Evolutionary conservation across 805 yeast species (phyloP), one percentile per base, ranked within the genome.

Genomic region (Candida dendrica): DNA sequence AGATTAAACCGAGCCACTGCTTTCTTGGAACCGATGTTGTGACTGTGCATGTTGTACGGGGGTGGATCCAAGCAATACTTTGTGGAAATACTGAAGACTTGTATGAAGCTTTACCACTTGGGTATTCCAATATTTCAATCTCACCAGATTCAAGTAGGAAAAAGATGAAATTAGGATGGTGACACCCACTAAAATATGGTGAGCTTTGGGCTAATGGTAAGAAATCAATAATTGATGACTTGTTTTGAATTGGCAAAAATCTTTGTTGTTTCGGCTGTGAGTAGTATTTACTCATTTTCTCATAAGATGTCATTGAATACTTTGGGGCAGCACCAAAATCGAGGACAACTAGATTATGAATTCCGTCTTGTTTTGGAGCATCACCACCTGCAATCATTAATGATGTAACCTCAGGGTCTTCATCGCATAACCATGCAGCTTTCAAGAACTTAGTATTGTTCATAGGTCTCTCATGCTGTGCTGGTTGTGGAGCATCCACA

Each of bases 321-420:
- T 78, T 75, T 19, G 95, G 84, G 13, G 95, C 84, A 35, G 71
- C 69, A 3, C 96, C 96, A 51, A 88, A 82, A 47, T 87, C 85
- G 46, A 90, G 65, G 40, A 81, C 65, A 0, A 76, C 72, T 8
- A 83, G 49, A 41, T 66, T 68, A 41, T 67, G 72, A 32, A 61
- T 62, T 0, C 71, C 72, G 34, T 68, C 69, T 1, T 57, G 51
- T 11, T 60, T 57, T 34, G 72, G 70, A 8, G 64, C 46, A 51
- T 77, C 81, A 15, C 86, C 88, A 10, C 93, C 91, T 19, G 79
- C 72, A 4, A 91, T 67, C 15, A 91, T 56, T 17, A 88, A 57
- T 3, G 84, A 75, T 0, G 98, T 88, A 34, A 75, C 72, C 51
- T 88, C 96, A 0, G 96, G 88, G 53, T 90, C 84, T 3, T 71